Evolutionary conservation across 1,284 basidiomycete species (phyloP).

Genomic region (Moesziomyces globuligerus): DNA sequence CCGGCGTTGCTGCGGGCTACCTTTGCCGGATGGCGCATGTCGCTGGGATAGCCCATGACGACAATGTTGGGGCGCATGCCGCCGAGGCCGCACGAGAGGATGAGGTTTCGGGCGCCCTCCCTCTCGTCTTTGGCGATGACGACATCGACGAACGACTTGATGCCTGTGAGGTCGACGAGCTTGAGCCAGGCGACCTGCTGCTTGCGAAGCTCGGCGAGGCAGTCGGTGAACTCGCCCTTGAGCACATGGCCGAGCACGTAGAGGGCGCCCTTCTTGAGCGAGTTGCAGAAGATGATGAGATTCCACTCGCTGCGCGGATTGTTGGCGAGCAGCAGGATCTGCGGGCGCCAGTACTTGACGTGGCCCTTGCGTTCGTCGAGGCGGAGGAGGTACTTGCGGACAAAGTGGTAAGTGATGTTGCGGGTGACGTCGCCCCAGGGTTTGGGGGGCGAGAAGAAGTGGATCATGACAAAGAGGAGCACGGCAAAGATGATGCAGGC

Average conservation of each 20-base stretch:
- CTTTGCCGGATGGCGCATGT: constrained; percentile 53
- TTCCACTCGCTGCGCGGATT: constrained; percentile 66
- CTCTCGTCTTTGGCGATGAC: constrained; percentile 65
- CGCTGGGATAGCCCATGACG: constrained; percentile 64
- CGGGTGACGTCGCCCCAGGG: constrained; percentile 67
- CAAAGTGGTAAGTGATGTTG: constrained; percentile 66
- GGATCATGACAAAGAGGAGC: constrained; percentile 63
- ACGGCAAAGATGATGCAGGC: constrained; percentile 60
- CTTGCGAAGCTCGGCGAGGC: constrained; percentile 61
- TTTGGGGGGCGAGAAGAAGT: constrained; percentile 65
- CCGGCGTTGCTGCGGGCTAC: constrained; percentile 23
- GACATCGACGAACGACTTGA: constrained; percentile 66
- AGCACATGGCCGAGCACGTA: constrained; percentile 65
- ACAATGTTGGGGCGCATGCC: constrained; percentile 67
- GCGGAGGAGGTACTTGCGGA: constrained; percentile 65
- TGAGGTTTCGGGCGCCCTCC: constrained; percentile 64
- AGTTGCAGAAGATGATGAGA: constrained; percentile 67
- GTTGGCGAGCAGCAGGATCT: constrained; percentile 65
- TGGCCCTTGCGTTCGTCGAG: constrained; percentile 66
- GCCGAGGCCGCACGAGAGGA: constrained; percentile 63
- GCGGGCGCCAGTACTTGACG: constrained; percentile 67
- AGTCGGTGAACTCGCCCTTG: constrained; percentile 65
- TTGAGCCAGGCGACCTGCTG: constrained; percentile 66
- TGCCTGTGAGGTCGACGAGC: constrained; percentile 64
- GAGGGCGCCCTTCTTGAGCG: constrained; percentile 65